A percentile compares a stretch with the other conserved stretches of the same genome.
These are phyloP conservation scores for Fusarium sp. DNA, from an alignment of 2,329 filamentous ascomycete genomes.

Conservation along the genomic window DNA sequence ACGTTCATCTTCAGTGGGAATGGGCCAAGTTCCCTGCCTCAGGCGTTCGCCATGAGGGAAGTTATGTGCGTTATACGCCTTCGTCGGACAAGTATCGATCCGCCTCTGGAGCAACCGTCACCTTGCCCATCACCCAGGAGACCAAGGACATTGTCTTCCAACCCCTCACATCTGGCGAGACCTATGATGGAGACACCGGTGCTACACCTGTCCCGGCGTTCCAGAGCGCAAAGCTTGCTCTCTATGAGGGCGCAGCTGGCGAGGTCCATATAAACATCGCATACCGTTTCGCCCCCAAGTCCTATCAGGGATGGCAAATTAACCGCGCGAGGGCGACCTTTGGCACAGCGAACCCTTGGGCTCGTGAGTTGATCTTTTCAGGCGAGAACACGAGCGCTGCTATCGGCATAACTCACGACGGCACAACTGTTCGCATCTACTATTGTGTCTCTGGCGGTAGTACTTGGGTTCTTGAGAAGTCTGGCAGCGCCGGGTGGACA, in stretches of 20 bases:
- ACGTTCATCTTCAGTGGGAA: slow-evolving; percentile 44
- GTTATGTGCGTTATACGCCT: slow-evolving; percentile 40
- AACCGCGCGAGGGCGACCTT: slow-evolving; percentile 26
- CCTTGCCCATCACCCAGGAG: slow-evolving; percentile 14
- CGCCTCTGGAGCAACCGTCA: slow-evolving; percentile 12
- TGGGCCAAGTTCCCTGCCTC: slow-evolving; percentile 45
- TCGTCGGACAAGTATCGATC: slow-evolving; percentile 34
- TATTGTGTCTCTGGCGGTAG: slow-evolving; percentile 32
- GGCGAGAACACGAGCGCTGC: slow-evolving; percentile 31
- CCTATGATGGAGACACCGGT: slow-evolving; percentile 28
- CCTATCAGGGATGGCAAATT: slow-evolving; percentile 27
- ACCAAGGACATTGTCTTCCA: slow-evolving; percentile 21
- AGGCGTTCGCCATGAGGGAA: slow-evolving; percentile 41
- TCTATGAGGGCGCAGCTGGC: slow-evolving; percentile 31
- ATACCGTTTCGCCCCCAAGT: slow-evolving; percentile 35
- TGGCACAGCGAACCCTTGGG: slow-evolving; percentile 27
- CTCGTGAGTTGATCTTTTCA: slow-evolving; percentile 28
- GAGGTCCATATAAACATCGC: slow-evolving; percentile 25
- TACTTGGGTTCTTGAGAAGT: slow-evolving; percentile 31
- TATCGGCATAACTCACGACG: slow-evolving; percentile 33
- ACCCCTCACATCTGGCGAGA: slow-evolving; percentile 38
- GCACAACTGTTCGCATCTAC: slow-evolving; percentile 30
- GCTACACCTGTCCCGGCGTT: slow-evolving; percentile 30
- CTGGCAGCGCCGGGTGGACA: slow-evolving; percentile 6
- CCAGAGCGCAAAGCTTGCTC: slow-evolving; percentile 36